Evolutionary conservation across 2,329 filamentous ascomycete species (phyloP).

Genomic region (Fusarium fracticaudum): DNA sequence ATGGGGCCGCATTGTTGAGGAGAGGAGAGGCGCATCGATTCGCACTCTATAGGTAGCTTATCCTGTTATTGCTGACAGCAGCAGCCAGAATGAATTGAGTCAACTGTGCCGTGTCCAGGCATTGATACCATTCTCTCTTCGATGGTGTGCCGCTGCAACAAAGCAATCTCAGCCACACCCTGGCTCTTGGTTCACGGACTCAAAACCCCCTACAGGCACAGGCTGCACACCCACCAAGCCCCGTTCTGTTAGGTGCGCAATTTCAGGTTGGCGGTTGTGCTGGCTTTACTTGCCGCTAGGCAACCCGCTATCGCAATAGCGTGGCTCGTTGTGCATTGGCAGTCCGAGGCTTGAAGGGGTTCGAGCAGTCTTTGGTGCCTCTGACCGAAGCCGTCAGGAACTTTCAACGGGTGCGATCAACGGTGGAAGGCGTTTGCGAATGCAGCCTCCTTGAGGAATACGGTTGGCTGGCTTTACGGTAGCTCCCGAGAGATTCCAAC

Average conservation of each 20-base stretch:
- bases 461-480: constrained; percentile 4
- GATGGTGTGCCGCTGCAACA: constrained; percentile 24
- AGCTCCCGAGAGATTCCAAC: constrained; percentile 7
- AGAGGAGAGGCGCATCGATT: not conserved
- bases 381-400: constrained; percentile 25
- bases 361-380: constrained; percentile 20
- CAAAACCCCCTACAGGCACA: constrained; percentile 23
- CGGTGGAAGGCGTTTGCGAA: constrained; percentile 12
- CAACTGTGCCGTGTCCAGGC: constrained; percentile 25
- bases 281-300: constrained; percentile 17
- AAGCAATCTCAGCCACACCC: constrained; percentile 40
- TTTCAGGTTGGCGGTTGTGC: constrained; percentile 34
- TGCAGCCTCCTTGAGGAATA: constrained; percentile 12
- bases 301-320: constrained; percentile 18
- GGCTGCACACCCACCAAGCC: constrained; percentile 15
- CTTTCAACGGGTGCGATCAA: constrained; percentile 20
- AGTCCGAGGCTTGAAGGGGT: constrained; percentile 10
- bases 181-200: constrained; percentile 24
- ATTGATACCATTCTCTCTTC: constrained; percentile 30
- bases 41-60: not conserved
- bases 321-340: constrained; percentile 13
- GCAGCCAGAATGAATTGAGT: not conserved
- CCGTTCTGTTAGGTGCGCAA: constrained; percentile 34
- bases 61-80: not conserved
- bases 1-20: not conserved